Percentiles rank a stretch among this genome's conserved stretches.
phyloP scores from a whole-genome alignment of 805 yeast species.

The Wickerhamomyces canadensis region DNA sequence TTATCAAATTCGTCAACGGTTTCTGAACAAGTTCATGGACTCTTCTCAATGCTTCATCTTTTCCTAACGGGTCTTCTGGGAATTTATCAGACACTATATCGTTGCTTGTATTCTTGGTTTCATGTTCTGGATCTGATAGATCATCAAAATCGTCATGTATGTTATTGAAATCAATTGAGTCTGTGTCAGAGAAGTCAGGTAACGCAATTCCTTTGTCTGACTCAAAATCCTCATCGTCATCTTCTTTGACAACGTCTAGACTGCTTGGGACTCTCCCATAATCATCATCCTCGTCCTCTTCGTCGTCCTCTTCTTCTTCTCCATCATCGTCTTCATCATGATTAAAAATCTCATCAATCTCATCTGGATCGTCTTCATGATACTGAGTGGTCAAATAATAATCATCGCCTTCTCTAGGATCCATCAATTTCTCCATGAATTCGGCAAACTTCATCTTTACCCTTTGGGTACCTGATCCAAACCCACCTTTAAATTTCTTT shows the following conservation, averaged over 20 bases:
- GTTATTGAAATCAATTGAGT: slow-evolving; percentile 38
- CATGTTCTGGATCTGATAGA: slow-evolving; percentile 13
- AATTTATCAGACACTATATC: slow-evolving; percentile 10
- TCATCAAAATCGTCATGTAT: slow-evolving; percentile 47
- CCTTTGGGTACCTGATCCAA: slow-evolving; percentile 59
- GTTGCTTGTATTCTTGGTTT: too few relatives aligned
- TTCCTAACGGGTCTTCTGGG: slow-evolving; percentile 23
- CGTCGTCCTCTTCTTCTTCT: slow-evolving; percentile 11
- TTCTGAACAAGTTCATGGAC: slow-evolving; percentile 50
- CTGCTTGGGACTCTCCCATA: too few relatives aligned
- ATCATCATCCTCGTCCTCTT: slow-evolving; percentile 15
- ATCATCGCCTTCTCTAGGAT: slow-evolving; percentile 37
- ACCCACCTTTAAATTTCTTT: slow-evolving; percentile 52
- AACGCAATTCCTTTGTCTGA: too few relatives aligned
- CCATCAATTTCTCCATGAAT: slow-evolving; percentile 38
- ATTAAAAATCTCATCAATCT: slow-evolving; percentile 16
- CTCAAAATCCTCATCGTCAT: slow-evolving; percentile 14
- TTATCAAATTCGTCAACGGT: slow-evolving; percentile 47
- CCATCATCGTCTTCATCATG: slow-evolving; percentile 24
- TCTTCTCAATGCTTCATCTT: slow-evolving; percentile 34
- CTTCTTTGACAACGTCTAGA: too few relatives aligned
- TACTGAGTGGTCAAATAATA: slow-evolving; percentile 71
- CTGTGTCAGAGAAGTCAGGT: slow-evolving; percentile 32
- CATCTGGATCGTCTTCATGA: slow-evolving; percentile 37
- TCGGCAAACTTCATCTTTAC: slow-evolving; percentile 44